These are phyloP conservation scores for Hemileia vastatrix DNA, from an alignment of 1,284 basidiomycete species.

Conservation along the genomic window DNA sequence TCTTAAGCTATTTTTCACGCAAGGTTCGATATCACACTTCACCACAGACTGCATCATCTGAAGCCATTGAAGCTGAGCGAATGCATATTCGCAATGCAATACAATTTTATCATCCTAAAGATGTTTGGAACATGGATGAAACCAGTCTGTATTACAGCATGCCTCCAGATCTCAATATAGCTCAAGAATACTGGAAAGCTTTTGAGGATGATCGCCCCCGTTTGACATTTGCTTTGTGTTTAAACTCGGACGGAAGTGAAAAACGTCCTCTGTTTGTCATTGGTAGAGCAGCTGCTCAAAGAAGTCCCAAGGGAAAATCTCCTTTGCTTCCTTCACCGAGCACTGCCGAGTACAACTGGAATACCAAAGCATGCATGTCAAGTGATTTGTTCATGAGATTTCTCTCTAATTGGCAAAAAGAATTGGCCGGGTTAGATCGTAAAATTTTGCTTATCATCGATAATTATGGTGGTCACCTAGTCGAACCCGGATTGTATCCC, in stretches of 20 bases:
- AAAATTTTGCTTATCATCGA: constrained; percentile 9
- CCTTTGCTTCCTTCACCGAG: constrained; percentile 13
- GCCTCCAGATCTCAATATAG: constrained; percentile 9
- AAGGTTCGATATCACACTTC: constrained; percentile 7
- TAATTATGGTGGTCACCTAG: constrained; percentile 6
- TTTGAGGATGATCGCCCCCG: constrained; percentile 11
- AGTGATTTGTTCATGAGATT: constrained; percentile 11
- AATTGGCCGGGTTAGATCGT: no score
- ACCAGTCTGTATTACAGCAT: constrained; percentile 13
- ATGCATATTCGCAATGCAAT: background rate
- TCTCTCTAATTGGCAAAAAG: no score
- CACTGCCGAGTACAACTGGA: constrained; percentile 7
- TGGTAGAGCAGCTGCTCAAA: background rate
- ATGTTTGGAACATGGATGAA: constrained; percentile 10
- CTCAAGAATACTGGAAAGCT: background rate
- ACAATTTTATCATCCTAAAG: constrained; percentile 7
- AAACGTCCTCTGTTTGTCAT: constrained; percentile 10
- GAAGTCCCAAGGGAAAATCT: constrained; percentile 1
- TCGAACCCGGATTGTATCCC: constrained; percentile 2
- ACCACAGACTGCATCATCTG: background rate
- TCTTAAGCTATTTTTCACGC: background rate
- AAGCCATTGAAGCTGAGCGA: constrained; percentile 3
- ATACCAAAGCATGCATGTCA: constrained; percentile 6
- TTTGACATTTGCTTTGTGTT: constrained; percentile 7
- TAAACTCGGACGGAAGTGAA: constrained; percentile 10